Percentiles rank a stretch among this genome's conserved stretches.
These are phyloP conservation scores for Arachis stenosperma DNA, from an alignment of 306 rosid species.

Conservation along the genomic window DNA sequence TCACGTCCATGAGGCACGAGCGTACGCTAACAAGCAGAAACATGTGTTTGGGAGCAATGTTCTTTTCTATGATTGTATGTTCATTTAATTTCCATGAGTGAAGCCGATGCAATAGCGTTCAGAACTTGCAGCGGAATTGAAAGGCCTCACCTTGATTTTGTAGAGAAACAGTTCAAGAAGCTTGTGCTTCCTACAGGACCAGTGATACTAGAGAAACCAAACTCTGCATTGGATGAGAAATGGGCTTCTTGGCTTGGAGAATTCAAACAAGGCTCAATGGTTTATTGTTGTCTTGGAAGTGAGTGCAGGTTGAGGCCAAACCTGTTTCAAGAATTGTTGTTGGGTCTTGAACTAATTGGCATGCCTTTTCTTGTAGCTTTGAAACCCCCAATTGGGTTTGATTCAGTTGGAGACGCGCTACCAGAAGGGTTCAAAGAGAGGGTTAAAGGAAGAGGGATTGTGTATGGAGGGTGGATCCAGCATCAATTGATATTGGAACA, in stretches of 20 bases:
- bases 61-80: constrained; percentile 38
- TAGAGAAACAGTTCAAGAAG: constrained; percentile 31
- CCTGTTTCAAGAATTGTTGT: constrained; percentile 37
- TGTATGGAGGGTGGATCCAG: constrained; percentile 44
- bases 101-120: constrained; percentile 38
- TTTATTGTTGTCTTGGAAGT: constrained; percentile 49
- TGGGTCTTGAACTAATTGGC: constrained; percentile 43
- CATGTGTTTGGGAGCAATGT: constrained; percentile 29
- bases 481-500: constrained; percentile 44
- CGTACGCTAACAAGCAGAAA: background rate
- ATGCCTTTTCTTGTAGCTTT: constrained; percentile 43
- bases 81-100: background rate
- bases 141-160: constrained; percentile 43
- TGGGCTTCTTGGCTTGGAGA: constrained; percentile 30
- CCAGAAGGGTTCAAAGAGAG: constrained; percentile 45
- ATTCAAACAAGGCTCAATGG: constrained; percentile 28
- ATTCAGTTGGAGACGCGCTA: constrained; percentile 37
- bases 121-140: constrained; percentile 46
- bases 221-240: constrained; percentile 38
- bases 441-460: constrained; percentile 40
- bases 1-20: constrained; percentile 32
- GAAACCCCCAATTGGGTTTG: constrained; percentile 41
- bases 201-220: constrained; percentile 31
- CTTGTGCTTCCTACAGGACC: constrained; percentile 38
- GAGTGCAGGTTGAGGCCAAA: constrained; percentile 39